Conservation (phyloP, 805 yeast genomes). For the Metschnikowia hibisci region DNA sequence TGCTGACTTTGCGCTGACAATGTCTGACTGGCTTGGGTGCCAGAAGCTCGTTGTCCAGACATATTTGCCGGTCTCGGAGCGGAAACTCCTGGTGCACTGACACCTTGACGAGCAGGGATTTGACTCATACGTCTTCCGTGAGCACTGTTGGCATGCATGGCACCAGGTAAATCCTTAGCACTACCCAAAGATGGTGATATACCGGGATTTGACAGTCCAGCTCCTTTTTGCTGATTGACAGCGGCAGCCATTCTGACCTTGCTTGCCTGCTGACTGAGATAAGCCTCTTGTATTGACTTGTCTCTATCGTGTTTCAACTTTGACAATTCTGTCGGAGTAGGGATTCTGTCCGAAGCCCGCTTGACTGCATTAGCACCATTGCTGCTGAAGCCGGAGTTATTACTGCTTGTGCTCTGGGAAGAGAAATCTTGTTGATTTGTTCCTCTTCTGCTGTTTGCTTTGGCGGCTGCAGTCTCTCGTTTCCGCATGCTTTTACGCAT, state of each 20-base stretch:
- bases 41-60: slow-evolving; percentile 1
- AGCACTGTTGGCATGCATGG: background rate
- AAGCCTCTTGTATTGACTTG: slow-evolving; percentile 74
- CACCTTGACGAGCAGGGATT: slow-evolving; percentile 5
- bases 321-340: slow-evolving; percentile 80
- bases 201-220: background rate
- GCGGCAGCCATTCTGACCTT: slow-evolving; percentile 42
- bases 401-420: slow-evolving; percentile 5
- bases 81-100: background rate
- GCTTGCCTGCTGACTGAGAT: slow-evolving; percentile 45
- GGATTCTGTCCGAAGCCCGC: slow-evolving; percentile 44
- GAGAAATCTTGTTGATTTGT: slow-evolving; percentile 11
- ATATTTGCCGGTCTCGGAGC: background rate
- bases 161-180: slow-evolving; percentile 10
- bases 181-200: slow-evolving; percentile 12
- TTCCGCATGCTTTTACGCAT: slow-evolving; percentile 86
- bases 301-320: slow-evolving; percentile 82
- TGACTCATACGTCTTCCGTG: slow-evolving; percentile 8
- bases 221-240: slow-evolving; percentile 31
- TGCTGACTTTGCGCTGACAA: background rate
- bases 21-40: slow-evolving; percentile 2
- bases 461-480: slow-evolving; percentile 61
- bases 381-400: slow-evolving; percentile 6
- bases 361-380: slow-evolving; percentile 12
- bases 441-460: slow-evolving; percentile 23